Conservation (phyloP, 2,329 filamentous ascomycete species). For the Dryadomyces quercivorus region DNA sequence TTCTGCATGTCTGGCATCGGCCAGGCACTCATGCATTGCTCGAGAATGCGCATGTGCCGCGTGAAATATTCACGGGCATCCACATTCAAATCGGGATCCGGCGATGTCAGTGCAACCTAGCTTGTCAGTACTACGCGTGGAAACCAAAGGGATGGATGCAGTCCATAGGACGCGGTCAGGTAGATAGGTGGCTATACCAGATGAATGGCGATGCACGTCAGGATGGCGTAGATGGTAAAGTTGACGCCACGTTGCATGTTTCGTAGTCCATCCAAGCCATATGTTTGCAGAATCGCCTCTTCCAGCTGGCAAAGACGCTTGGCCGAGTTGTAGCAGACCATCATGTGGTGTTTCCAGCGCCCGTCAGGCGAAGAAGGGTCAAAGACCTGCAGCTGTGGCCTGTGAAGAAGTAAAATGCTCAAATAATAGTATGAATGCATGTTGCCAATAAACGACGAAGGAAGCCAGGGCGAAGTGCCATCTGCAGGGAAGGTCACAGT, state of each 20-base stretch:
- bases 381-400: conserved; percentile 71
- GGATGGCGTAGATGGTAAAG: conserved; percentile 84
- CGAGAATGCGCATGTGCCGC: conserved; percentile 85
- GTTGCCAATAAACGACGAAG: conserved; percentile 80
- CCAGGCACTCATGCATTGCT: conserved; percentile 72
- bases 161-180: neutral
- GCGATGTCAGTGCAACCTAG: conserved; percentile 78
- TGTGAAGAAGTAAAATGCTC: conserved; percentile 72
- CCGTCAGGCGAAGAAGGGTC: conserved; percentile 59
- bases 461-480: conserved; percentile 70
- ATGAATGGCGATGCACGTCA: conserved; percentile 88
- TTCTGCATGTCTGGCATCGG: conserved; percentile 82
- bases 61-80: conserved; percentile 85
- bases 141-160: neutral
- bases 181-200: conserved; percentile 48
- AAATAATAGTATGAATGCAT: conserved; percentile 83
- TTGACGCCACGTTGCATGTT: conserved; percentile 93
- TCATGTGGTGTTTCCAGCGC: conserved; percentile 80
- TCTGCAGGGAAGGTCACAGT: conserved; percentile 66
- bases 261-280: conserved; percentile 66
- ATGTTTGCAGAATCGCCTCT: conserved; percentile 66
- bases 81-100: conserved; percentile 74
- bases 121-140: neutral
- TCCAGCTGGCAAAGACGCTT: conserved; percentile 78
- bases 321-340: conserved; percentile 72